Evolutionary conservation across 1,139 yeast genomes (phyloP).

Genomic region (Geotrichum histeridarum): DNA sequence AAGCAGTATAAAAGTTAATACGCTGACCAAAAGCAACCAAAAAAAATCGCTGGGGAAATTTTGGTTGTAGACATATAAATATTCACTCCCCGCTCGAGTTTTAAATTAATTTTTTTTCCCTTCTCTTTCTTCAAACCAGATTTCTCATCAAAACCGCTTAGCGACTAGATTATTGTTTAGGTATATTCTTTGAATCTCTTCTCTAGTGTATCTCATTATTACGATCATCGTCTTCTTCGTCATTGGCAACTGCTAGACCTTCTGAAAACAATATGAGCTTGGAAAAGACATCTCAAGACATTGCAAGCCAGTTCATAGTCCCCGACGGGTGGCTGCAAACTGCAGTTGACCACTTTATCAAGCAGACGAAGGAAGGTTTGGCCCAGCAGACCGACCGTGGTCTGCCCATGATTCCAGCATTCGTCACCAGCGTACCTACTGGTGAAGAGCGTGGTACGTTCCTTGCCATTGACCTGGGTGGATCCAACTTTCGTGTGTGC

Average conservation of each 20-base stretch:
- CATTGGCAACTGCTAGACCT: background rate
- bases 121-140: background rate
- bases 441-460: constrained; percentile 76
- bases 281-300: constrained; percentile 28
- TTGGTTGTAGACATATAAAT: background rate
- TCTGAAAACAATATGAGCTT: background rate
- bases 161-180: background rate
- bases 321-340: constrained; percentile 48
- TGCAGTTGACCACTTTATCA: constrained; percentile 59
- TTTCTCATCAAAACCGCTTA: background rate
- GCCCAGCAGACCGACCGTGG: constrained; percentile 45
- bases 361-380: constrained; percentile 47
- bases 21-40: too few species aligned
- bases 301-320: constrained; percentile 53
- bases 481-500: constrained; percentile 85
- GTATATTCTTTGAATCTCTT: too few species aligned
- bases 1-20: too few species aligned
- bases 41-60: too few species aligned
- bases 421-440: constrained; percentile 70
- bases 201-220: background rate
- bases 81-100: background rate
- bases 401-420: constrained; percentile 87
- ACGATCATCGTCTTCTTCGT: background rate
- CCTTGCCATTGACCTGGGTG: constrained; percentile 84
- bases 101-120: background rate